These are phyloP conservation scores for Melastoma malabathricum DNA, from an alignment of 345 rosid genomes.

Conservation along the genomic window DNA sequence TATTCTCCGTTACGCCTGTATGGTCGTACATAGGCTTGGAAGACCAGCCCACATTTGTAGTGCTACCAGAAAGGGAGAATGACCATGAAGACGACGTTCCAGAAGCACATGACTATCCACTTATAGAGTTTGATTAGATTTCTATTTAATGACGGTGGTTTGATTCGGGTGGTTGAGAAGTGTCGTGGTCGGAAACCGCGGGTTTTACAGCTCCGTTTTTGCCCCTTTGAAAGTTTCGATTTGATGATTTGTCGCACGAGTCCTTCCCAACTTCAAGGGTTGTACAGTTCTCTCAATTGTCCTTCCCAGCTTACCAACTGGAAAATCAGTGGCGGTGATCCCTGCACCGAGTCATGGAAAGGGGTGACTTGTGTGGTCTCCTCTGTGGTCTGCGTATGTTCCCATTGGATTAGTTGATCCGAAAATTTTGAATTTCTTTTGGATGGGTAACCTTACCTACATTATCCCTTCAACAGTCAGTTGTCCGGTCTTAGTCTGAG, in stretches of 20 bases:
- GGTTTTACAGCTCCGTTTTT: no score
- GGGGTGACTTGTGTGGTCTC: slow-evolving; percentile 82
- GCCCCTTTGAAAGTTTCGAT: background rate
- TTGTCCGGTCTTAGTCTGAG: slow-evolving; percentile 64
- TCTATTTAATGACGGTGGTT: background rate
- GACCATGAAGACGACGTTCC: no score
- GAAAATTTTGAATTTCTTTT: slow-evolving; percentile 1
- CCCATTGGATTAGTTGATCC: slow-evolving; percentile 2
- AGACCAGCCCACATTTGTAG: no score
- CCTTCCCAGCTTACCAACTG: slow-evolving; percentile 80
- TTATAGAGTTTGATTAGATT: no score
- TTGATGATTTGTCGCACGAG: slow-evolving; percentile 45
- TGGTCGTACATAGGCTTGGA: no score
- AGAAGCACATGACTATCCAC: no score
- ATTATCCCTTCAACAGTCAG: slow-evolving; percentile 31
- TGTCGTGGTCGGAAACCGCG: no score
- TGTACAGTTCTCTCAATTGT: slow-evolving; percentile 66
- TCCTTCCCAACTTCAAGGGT: slow-evolving; percentile 69
- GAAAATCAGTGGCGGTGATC: slow-evolving; percentile 74
- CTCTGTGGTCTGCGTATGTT: slow-evolving; percentile 69
- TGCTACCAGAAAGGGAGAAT: no score
- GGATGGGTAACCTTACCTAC: no score
- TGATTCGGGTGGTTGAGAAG: no score
- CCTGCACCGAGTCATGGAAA: slow-evolving; percentile 91
- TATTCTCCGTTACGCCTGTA: no score